These are phyloP conservation scores for Balakata baccata DNA, from an alignment of 345 rosid species.

Conservation along the genomic window DNA sequence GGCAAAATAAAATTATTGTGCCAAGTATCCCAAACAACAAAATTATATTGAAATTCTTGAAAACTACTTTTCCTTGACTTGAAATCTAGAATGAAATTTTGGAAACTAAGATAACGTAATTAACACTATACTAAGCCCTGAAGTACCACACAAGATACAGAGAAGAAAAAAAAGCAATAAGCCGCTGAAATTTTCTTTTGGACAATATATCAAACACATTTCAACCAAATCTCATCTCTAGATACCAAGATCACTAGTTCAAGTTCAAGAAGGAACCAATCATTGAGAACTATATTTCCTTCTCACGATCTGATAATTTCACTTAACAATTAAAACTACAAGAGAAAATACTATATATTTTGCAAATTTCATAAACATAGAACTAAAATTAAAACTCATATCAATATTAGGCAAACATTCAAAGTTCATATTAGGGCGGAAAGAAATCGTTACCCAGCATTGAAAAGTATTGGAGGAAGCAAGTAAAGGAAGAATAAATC, in stretches of 20 bases:
- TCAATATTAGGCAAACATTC: background rate
- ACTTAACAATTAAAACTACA: too few species aligned
- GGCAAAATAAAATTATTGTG: conserved; percentile 64
- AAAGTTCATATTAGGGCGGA: background rate
- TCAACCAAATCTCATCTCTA: background rate
- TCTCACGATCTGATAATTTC: background rate
- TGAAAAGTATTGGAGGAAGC: conserved; percentile 75
- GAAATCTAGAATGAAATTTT: conserved; percentile 50
- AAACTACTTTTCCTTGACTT: conserved; percentile 74
- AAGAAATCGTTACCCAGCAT: conserved; percentile 55
- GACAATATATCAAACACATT: background rate
- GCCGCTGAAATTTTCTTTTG: background rate
- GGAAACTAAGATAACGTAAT: background rate
- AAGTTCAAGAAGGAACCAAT: background rate
- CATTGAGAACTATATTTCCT: background rate
- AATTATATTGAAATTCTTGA: conserved; percentile 65
- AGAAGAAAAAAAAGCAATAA: background rate
- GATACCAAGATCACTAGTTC: background rate
- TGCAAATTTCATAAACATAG: background rate
- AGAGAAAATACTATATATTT: background rate
- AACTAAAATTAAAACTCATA: background rate
- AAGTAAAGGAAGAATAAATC: conserved; percentile 71
- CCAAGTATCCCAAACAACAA: conserved; percentile 65
- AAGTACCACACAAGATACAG: background rate
- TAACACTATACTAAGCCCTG: conserved; percentile 1